phyloP scores from a whole-genome alignment of 2,329 filamentous ascomycete species.

The Epichloe brachyelytri region DNA sequence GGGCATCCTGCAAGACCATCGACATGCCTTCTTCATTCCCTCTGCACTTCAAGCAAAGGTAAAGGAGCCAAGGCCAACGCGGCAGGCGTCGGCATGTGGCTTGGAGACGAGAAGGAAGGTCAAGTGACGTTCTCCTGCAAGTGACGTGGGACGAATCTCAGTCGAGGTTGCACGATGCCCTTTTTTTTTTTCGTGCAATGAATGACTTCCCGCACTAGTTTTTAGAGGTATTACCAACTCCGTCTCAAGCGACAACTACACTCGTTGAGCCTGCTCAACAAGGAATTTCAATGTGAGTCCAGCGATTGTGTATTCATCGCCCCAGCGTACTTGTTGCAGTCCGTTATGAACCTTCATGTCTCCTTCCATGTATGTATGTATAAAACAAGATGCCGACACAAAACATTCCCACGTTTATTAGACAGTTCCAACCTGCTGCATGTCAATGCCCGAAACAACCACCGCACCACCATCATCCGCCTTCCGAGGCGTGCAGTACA shows the following conservation, averaged over 20 bases:
- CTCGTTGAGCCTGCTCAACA: no score
- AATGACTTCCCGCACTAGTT: no score
- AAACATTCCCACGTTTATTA: no score
- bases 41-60: no score
- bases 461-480: neutral
- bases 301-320: no score
- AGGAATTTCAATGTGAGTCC: no score
- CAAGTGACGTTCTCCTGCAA: neutral
- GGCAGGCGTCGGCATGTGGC: neutral
- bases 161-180: neutral
- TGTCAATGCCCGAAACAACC: neutral
- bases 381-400: no score
- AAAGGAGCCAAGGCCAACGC: neutral
- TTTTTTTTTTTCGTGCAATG: neutral
- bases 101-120: neutral
- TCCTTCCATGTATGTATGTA: no score
- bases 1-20: conserved; percentile 1
- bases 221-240: no score
- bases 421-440: neutral
- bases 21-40: neutral
- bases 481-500: neutral
- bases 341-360: no score
- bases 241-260: no score
- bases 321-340: no score
- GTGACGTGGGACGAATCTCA: neutral